Evolutionary conservation across 192 early-diverging fungal species (phyloP).

Genomic region (Gigaspora rosea): DNA sequence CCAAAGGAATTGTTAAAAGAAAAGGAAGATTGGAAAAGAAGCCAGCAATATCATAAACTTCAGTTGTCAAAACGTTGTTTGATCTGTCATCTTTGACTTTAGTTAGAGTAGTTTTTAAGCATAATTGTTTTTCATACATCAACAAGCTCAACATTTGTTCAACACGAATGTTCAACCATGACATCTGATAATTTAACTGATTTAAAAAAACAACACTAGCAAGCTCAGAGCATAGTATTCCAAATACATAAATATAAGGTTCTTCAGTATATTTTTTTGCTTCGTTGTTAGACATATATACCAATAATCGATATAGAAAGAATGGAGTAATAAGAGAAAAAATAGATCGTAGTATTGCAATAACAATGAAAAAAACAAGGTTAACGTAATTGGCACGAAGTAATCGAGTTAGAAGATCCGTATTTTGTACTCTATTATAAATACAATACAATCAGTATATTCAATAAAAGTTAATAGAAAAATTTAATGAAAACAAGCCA

Average conservation of each 20-base stretch:
- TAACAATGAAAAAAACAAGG: constrained; percentile 20
- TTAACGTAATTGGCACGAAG: constrained; percentile 19
- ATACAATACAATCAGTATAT: too few relatives aligned
- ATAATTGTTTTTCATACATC: constrained; percentile 53
- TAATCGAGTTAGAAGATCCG: constrained; percentile 30
- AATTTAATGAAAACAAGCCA: background rate
- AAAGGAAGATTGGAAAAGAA: constrained; percentile 62
- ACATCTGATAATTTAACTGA: constrained; percentile 52
- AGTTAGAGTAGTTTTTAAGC: constrained; percentile 36
- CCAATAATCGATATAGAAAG: constrained; percentile 47
- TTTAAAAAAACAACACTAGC: constrained; percentile 45
- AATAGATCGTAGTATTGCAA: constrained; percentile 37
- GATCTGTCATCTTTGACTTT: constrained; percentile 54
- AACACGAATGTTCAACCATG: constrained; percentile 51
- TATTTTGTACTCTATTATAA: constrained; percentile 19
- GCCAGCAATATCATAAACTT: constrained; percentile 65
- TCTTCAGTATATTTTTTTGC: constrained; percentile 35
- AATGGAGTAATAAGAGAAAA: constrained; percentile 53
- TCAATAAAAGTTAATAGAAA: background rate
- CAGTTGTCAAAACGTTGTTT: constrained; percentile 68
- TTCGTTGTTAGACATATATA: constrained; percentile 40
- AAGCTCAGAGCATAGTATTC: constrained; percentile 49
- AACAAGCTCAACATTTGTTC: constrained; percentile 55
- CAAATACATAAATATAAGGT: constrained; percentile 52
- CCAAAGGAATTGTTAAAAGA: constrained; percentile 69